Percentiles rank a stretch among this genome's conserved stretches.
Evolutionary conservation across 225 moss, liverwort and hornwort species (phyloP).

Genomic region (Pseudisothecium myosuroides): DNA sequence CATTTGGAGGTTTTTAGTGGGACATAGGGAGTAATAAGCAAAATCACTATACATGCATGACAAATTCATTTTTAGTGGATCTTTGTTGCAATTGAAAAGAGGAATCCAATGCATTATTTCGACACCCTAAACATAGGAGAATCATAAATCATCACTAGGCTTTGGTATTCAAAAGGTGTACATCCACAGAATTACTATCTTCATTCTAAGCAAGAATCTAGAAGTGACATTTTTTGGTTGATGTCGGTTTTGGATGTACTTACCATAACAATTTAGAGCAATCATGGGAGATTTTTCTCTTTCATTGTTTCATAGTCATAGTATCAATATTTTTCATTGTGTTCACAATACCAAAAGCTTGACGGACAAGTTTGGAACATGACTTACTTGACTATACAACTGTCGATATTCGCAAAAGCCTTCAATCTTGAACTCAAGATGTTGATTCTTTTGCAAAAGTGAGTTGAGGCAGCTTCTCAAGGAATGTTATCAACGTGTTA

Average conservation of each 20-base stretch:
- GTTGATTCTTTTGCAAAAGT: background rate
- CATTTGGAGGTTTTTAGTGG: too few species aligned
- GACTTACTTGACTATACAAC: too few species aligned
- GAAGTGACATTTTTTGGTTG: accelerated
- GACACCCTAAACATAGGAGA: background rate
- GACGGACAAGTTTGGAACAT: background rate
- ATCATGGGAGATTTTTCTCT: too few species aligned
- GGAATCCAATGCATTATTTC: background rate
- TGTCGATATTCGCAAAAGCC: background rate
- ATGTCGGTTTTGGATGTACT: accelerated
- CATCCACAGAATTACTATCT: background rate
- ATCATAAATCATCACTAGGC: background rate
- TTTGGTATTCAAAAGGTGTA: accelerated
- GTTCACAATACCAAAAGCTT: too few species aligned
- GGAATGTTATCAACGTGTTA: background rate
- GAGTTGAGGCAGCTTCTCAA: background rate
- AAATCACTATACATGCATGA: too few species aligned
- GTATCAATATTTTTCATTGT: background rate
- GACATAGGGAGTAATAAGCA: too few species aligned
- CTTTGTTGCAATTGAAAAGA: background rate
- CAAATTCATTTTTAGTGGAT: background rate
- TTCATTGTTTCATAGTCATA: too few species aligned
- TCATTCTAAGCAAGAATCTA: background rate
- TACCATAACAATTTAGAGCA: background rate
- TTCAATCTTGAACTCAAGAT: background rate